A percentile compares a stretch with the other conserved stretches of the same genome.
These are phyloP conservation scores for Chlamydomonas schloesseri DNA, from an alignment of 139 green algal genomes.

Conservation along the genomic window DNA sequence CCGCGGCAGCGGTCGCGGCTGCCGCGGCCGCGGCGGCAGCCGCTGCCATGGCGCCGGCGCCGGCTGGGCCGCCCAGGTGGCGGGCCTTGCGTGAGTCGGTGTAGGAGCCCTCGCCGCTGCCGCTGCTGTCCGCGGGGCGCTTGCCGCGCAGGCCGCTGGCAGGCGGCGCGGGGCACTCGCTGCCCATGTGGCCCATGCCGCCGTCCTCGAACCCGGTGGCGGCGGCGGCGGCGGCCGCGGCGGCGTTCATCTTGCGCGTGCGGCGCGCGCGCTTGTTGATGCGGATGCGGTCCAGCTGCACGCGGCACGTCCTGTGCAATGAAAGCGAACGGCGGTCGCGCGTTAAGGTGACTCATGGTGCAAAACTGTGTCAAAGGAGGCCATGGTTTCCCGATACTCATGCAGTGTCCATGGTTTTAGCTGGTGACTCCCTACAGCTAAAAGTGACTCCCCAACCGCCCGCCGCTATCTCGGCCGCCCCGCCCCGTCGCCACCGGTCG, in stretches of 20 bases:
- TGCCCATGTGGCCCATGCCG: background rate
- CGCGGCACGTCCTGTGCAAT: constrained; percentile 25
- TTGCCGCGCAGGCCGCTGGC: background rate
- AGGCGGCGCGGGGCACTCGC: background rate
- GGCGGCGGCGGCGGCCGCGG: background rate
- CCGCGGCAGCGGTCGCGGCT: background rate
- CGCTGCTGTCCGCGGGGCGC: constrained; percentile 35
- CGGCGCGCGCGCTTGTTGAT: constrained; percentile 36
- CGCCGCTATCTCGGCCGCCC: too few relatives aligned
- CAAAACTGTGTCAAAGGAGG: too few relatives aligned
- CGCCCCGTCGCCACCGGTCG: too few relatives aligned
- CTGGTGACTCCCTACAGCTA: too few relatives aligned
- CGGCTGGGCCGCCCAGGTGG: background rate
- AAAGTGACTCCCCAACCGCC: too few relatives aligned
- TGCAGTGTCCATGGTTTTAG: too few relatives aligned
- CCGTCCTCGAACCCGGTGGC: background rate
- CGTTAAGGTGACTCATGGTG: too few relatives aligned
- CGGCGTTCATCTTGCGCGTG: constrained; percentile 28
- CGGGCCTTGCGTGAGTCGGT: constrained; percentile 19
- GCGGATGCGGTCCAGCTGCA: constrained; percentile 38
- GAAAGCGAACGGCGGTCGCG: too few relatives aligned
- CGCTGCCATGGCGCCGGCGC: background rate
- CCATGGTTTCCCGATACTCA: too few relatives aligned
- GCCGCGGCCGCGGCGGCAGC: background rate
- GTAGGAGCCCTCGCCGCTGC: constrained; percentile 38